These are phyloP conservation scores for Pleurotus djamor DNA, from an alignment of 768 basidiomycete species.

Conservation along the genomic window DNA sequence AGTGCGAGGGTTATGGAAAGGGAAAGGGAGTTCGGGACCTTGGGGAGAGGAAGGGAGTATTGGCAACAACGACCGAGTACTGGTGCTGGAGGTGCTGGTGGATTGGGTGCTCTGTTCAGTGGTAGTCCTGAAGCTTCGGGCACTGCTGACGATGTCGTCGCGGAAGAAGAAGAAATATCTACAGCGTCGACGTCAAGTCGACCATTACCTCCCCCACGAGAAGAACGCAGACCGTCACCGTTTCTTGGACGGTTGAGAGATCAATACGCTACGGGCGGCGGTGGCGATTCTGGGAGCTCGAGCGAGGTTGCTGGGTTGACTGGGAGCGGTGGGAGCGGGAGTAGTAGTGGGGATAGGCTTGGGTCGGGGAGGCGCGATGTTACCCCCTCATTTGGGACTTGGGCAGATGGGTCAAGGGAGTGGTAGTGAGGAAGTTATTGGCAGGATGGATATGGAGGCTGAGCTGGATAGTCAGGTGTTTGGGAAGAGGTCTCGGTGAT, in stretches of 20 bases:
- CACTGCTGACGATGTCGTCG: conserved; percentile 2
- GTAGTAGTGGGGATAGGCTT: conserved; percentile 16
- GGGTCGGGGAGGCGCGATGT: background rate
- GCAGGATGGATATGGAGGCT: conserved; percentile 44
- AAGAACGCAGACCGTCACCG: conserved; percentile 6
- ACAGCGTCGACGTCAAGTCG: conserved; percentile 15
- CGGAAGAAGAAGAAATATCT: conserved; percentile 12
- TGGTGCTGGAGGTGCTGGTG: background rate
- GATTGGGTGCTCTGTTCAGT: background rate
- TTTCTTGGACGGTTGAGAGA: conserved; percentile 11
- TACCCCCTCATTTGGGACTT: conserved; percentile 8
- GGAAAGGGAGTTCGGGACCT: background rate
- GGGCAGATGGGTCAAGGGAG: conserved; percentile 20
- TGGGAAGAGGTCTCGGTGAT: background rate
- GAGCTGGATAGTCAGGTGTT: conserved; percentile 30
- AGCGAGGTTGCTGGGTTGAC: conserved; percentile 2
- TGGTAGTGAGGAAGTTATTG: conserved; percentile 55
- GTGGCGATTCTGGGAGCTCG: conserved; percentile 1
- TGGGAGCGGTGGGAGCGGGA: conserved; percentile 15
- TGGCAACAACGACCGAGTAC: background rate
- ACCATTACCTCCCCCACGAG: conserved; percentile 10
- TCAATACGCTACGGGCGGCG: conserved; percentile 8
- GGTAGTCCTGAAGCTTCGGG: conserved; percentile 6
- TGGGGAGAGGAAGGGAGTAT: conserved; percentile 2
- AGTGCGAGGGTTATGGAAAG: background rate